Evolutionary conservation across 805 yeast genomes (phyloP).

Genomic region (Cyberlindnera meyerae): DNA sequence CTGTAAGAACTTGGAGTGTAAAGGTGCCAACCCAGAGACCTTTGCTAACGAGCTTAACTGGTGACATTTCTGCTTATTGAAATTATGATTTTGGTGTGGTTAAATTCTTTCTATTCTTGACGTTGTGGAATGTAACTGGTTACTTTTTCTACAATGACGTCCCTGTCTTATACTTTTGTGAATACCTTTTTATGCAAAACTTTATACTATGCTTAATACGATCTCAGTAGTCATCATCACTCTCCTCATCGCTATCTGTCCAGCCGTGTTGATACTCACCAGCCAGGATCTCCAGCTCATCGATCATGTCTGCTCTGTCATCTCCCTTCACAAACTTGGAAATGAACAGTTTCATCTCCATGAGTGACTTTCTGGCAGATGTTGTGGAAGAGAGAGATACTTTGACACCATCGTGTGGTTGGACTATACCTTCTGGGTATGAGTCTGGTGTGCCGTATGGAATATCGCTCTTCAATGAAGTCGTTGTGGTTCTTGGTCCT

Average conservation of each 20-base stretch:
- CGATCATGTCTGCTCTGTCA: conserved; percentile 50
- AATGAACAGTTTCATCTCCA: conserved; percentile 27
- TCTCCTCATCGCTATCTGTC: conserved; percentile 33
- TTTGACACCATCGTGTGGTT: conserved; percentile 13
- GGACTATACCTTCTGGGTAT: conserved; percentile 26
- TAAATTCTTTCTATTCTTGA: neutral
- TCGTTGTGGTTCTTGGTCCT: conserved; percentile 5
- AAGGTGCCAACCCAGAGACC: conserved; percentile 36
- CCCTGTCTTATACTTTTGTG: too few relatives aligned
- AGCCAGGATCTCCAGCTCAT: conserved; percentile 40
- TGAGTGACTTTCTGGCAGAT: conserved; percentile 11
- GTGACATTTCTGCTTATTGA: conserved; percentile 8
- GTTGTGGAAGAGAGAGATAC: conserved; percentile 22
- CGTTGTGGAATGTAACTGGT: neutral
- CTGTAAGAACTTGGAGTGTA: conserved; percentile 48
- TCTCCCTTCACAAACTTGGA: conserved; percentile 34
- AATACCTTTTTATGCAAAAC: too few relatives aligned
- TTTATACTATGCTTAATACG: too few relatives aligned
- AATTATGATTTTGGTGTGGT: neutral
- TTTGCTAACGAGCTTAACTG: conserved; percentile 24
- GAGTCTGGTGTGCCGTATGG: conserved; percentile 27
- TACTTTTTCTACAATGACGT: too few relatives aligned
- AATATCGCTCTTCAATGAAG: conserved; percentile 7
- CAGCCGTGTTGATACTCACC: conserved; percentile 49
- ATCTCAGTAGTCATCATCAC: conserved; percentile 33